Evolutionary conservation across 805 yeast genomes (phyloP).

Genomic region (Brettanomyces anomalus): DNA sequence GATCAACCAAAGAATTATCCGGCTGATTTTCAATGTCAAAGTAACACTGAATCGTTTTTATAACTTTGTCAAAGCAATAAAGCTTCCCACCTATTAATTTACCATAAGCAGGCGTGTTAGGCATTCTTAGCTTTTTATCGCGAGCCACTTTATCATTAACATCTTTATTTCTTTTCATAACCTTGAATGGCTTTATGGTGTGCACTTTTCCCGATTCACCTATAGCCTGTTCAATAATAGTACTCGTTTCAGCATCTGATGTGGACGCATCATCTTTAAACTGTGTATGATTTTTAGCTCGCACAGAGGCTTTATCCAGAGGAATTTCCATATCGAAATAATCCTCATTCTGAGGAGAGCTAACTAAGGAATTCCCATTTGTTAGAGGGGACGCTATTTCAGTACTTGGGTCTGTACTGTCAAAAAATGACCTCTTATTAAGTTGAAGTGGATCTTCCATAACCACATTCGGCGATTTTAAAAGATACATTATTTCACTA

Average conservation of each 20-base stretch:
- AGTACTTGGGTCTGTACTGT: conserved; percentile 1
- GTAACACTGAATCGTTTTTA: conserved; percentile 15
- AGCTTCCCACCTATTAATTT: conserved; percentile 8
- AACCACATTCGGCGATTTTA: conserved; percentile 27
- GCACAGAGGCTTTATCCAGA: not conserved
- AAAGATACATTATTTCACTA: conserved; percentile 26
- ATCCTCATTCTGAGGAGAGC: conserved; percentile 4
- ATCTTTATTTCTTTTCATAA: not conserved
- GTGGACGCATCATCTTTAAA: not conserved
- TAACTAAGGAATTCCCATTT: not conserved
- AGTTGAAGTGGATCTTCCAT: conserved; percentile 20
- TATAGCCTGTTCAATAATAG: not conserved
- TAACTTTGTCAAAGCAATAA: conserved; percentile 13
- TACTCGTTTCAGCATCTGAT: not conserved
- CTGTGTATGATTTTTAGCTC: not conserved
- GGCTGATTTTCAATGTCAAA: conserved; percentile 5
- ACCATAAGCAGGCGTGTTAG: conserved; percentile 4
- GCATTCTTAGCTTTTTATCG: not conserved
- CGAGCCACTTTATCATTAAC: too few species aligned
- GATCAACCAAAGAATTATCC: not conserved
- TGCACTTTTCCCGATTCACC: not conserved
- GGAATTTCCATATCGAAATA: conserved; percentile 3
- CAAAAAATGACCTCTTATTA: conserved; percentile 7
- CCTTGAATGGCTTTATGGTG: not conserved
- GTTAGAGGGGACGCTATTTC: not conserved